Evolutionary conservation across 345 rosid species (phyloP), one percentile per base, ranked within the genome.

Genomic region (Lepidium didymum): DNA sequence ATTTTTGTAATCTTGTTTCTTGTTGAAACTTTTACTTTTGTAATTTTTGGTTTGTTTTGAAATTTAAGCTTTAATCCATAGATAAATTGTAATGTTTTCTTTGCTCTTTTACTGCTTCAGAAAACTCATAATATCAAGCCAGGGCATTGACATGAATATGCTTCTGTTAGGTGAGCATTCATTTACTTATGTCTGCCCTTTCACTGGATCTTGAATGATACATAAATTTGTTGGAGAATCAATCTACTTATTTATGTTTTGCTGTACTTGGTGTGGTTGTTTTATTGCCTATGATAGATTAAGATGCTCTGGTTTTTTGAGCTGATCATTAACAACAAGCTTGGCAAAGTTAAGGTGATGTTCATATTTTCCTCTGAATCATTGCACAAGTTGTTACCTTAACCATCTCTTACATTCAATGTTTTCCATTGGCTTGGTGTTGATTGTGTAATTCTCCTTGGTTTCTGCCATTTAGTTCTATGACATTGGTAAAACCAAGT

Each of bases 11-110:
- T 29, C 8, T 37, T 19, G 58, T 68, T 74, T 67, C 68, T 45
- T 36, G 37, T 52, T 23, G 71, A 64, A 49, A 73, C 55, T 15
- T 15, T 13, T 18, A 5, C 0, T 6, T 43, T 38, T 65, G 67
- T 65, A 64, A 56, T 64, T 59, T 66, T 52, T 61, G 59, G 61
- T 41, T 73, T 73, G 72, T 59, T 71, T 73, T 1, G 19, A 33
- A 38, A 13, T 36, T 50, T 15, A 72, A 62, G 59, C 55, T 52
- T 70, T 41, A 35, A 70, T 66, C 41, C 35, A 72, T 73, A 73
- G 56, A 49, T 73, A 31, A 10, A n/a, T 31, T 56, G n/a, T 54
- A 27, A 36, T 56, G 31, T 62, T 43, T 62, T 42, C 62, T 33
- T 56, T 27, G 16, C 19, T 19, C 37, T 9, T 27, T 10, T 21